phyloP scores from a whole-genome alignment of 768 basidiomycete genomes.

The Hypholoma fasciculare region DNA sequence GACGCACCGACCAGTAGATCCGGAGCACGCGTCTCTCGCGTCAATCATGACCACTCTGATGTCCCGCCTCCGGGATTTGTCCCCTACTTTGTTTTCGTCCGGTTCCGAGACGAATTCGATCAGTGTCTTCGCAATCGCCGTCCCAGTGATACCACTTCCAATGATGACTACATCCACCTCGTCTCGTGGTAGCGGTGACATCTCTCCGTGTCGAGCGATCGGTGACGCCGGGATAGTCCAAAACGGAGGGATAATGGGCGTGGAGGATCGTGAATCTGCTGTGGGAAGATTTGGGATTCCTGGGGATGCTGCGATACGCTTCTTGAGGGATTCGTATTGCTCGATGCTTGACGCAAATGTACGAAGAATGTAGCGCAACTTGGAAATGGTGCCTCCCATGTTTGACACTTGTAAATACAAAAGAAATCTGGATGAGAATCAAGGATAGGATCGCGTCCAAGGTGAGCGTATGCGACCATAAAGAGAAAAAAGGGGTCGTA shows the following conservation, averaged over 20 bases:
- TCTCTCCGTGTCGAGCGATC: constrained; percentile 34
- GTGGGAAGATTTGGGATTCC: constrained; percentile 45
- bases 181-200: constrained; percentile 33
- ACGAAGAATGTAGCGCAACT: background rate
- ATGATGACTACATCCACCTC: constrained; percentile 66
- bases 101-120: constrained; percentile 29
- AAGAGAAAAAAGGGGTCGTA: no score
- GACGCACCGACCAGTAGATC: constrained; percentile 6
- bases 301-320: constrained; percentile 37
- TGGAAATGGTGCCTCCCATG: constrained; percentile 1
- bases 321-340: constrained; percentile 17
- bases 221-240: constrained; percentile 58
- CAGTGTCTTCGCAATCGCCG: constrained; percentile 53
- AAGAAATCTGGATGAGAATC: background rate
- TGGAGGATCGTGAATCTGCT: background rate
- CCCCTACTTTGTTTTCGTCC: background rate
- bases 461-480: no score
- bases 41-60: constrained; percentile 69
- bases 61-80: constrained; percentile 9
- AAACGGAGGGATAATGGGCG: constrained; percentile 38
- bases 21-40: constrained; percentile 54
- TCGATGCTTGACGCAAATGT: background rate
- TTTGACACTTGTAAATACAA: background rate
- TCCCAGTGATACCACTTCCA: constrained; percentile 74
- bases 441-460: no score